Percentiles rank a stretch among this genome's conserved stretches.
phyloP scores from a whole-genome alignment of 306 rosid genomes.

The Pyrus betulifolia region DNA sequence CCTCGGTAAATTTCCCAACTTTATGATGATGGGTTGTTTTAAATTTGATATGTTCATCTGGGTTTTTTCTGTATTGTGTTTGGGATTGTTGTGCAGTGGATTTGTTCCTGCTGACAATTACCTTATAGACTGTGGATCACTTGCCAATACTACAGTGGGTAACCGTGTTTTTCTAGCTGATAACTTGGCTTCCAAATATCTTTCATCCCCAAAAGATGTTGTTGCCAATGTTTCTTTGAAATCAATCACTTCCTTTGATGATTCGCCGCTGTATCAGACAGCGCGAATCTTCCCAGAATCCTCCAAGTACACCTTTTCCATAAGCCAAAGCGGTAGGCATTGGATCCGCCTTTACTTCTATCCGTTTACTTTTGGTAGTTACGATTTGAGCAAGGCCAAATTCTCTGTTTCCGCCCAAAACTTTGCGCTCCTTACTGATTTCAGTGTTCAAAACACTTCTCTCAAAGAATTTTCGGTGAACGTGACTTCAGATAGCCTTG shows the following conservation, averaged over 20 bases:
- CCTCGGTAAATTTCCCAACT: slow-evolving; percentile 7
- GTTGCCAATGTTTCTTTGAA: slow-evolving; percentile 40
- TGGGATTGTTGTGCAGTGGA: slow-evolving; percentile 33
- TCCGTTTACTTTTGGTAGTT: slow-evolving; percentile 36
- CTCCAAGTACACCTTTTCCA: slow-evolving; percentile 59
- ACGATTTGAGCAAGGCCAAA: slow-evolving; percentile 44
- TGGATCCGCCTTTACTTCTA: slow-evolving; percentile 91
- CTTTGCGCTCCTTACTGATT: slow-evolving; percentile 45
- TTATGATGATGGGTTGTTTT: slow-evolving; percentile 29
- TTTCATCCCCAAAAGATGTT: slow-evolving; percentile 54
- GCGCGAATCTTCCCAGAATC: slow-evolving; percentile 62
- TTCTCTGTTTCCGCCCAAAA: slow-evolving; percentile 51
- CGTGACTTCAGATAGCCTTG: slow-evolving; percentile 43
- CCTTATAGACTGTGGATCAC: slow-evolving; percentile 79
- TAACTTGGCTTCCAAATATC: slow-evolving; percentile 39
- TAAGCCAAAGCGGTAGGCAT: slow-evolving; percentile 54
- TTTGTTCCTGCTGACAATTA: slow-evolving; percentile 59
- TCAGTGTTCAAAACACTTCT: slow-evolving; percentile 31
- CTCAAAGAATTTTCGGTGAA: slow-evolving; percentile 62
- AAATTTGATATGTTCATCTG: slow-evolving; percentile 34
- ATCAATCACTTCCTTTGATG: slow-evolving; percentile 25
- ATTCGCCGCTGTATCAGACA: slow-evolving; percentile 50
- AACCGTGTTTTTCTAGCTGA: slow-evolving; percentile 53
- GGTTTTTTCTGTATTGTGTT: slow-evolving; percentile 37
- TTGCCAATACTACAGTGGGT: slow-evolving; percentile 37